Evolutionary conservation across 306 rosid species (phyloP).

Genomic region (Cyamopsis tetragonoloba): DNA sequence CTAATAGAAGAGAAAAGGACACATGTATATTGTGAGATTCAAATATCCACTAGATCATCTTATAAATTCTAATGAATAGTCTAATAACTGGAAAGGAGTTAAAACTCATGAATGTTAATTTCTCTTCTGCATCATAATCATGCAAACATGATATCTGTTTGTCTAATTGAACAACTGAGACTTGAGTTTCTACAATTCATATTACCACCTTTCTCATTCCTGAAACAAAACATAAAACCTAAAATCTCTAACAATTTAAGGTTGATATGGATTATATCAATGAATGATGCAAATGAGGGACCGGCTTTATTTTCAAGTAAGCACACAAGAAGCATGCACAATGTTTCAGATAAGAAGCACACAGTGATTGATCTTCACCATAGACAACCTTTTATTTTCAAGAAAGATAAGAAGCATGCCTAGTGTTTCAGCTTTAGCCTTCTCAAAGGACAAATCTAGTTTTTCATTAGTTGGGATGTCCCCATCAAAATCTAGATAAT

Average conservation of each 20-base stretch:
- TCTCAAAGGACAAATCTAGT: constrained; percentile 19
- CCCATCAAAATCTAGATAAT: constrained; percentile 24
- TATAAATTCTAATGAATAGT: too few relatives aligned
- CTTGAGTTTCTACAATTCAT: not conserved
- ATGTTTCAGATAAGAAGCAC: too few relatives aligned
- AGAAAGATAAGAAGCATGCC: constrained; percentile 20
- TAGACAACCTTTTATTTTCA: too few relatives aligned
- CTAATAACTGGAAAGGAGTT: too few relatives aligned
- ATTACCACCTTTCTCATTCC: not conserved
- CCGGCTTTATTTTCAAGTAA: constrained; percentile 5
- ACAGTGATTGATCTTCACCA: too few relatives aligned
- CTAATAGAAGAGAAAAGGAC: too few relatives aligned
- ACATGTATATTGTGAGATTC: too few relatives aligned
- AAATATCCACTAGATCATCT: too few relatives aligned
- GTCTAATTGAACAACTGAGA: not conserved
- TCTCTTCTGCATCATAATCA: not conserved
- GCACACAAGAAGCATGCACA: constrained; percentile 15
- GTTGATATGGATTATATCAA: too few relatives aligned
- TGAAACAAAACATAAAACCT: not conserved
- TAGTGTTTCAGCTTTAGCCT: not conserved
- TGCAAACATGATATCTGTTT: not conserved
- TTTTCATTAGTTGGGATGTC: constrained; percentile 27
- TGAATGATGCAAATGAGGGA: too few relatives aligned
- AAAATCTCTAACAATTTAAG: not conserved
- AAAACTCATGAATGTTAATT: too few relatives aligned